Evolutionary conservation across 768 basidiomycete genomes (phyloP).

Genomic region (Auricularia sp.): DNA sequence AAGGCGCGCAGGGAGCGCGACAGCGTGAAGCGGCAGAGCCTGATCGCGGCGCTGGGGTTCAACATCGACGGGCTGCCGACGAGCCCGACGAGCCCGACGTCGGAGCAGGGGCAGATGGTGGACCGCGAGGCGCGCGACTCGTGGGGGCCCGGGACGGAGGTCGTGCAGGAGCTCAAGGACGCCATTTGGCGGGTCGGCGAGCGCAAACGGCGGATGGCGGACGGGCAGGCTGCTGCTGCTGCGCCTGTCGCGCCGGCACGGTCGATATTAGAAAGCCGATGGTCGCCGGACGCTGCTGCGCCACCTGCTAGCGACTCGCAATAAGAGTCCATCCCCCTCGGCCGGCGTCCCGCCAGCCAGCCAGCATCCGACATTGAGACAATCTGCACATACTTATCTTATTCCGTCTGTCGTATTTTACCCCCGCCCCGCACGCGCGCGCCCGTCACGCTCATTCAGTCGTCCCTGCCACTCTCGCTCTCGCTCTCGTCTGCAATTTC

Average conservation of each 20-base stretch:
- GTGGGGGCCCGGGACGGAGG: constrained; percentile 70
- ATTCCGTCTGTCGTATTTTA: no score
- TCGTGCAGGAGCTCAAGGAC: constrained; percentile 76
- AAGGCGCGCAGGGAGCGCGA: constrained; percentile 45
- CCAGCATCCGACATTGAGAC: no score
- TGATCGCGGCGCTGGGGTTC: constrained; percentile 20
- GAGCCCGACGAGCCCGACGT: constrained; percentile 8
- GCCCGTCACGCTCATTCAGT: no score
- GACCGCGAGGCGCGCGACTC: background rate
- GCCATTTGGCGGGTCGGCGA: constrained; percentile 83
- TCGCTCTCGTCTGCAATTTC: no score
- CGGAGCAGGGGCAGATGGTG: constrained; percentile 1
- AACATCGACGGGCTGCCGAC: constrained; percentile 9
- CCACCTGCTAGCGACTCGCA: background rate
- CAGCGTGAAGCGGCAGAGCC: constrained; percentile 3
- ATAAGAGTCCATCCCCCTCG: no score
- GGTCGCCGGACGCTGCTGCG: background rate
- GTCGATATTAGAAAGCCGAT: background rate
- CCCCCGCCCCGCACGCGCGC: no score
- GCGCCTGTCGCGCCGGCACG: background rate
- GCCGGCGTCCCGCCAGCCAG: no score
- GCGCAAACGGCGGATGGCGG: constrained; percentile 44
- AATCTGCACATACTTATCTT: no score
- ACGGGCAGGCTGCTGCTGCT: constrained; percentile 4
- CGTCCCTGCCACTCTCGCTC: no score